Evolutionary conservation across 2,329 filamentous ascomycete genomes (phyloP), one percentile per base, ranked within the genome.

Genomic region (Aureobasidium sp.): DNA sequence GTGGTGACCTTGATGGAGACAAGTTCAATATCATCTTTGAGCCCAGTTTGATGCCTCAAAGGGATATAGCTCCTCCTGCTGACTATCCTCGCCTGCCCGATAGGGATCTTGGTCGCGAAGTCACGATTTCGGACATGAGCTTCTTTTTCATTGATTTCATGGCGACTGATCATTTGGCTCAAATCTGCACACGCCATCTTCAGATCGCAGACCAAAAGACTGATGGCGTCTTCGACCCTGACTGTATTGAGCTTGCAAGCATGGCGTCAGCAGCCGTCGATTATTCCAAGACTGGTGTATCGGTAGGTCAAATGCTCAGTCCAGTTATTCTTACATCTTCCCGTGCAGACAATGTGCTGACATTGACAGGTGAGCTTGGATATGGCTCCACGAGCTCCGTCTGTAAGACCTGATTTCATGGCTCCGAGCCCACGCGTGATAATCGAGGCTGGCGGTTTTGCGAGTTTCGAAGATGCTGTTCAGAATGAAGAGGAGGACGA

Each of bases 1-100:
- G 91, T 1, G 91, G 91, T 0, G 91, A 96, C 71, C 80, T 96
- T 0, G 90, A 94, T 66, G 91, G 91, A 0, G 92, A 96, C 71
- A 75, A 90, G 0, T 96, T 89, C 73, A 88, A 91, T 66, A 75
- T 95, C 55, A 89, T 95, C 52, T 94, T 84, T 80, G 90, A 95
- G 66, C 67, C 73, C 0, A 69, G 72, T 0, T 78, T 85, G 0
- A 71, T 81, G 1, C 79, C 82, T 0, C 71, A 69, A 5, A 68
- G 63, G 0, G 77, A 74, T 0, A 61, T 51, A 24, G 84, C 79
- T n/a, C 0, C 3, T 0, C 84, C 91, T 0, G 90, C 90, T 0
- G 84, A 91, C 65, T 95, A 96, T 67, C 81, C 84, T 3, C 79
- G 84, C 1, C 78, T 83, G 0, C 17, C 66, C 0, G 83, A 88